phyloP scores from a whole-genome alignment of 2,329 filamentous ascomycete genomes.

The Aspergillus versicolor region DNA sequence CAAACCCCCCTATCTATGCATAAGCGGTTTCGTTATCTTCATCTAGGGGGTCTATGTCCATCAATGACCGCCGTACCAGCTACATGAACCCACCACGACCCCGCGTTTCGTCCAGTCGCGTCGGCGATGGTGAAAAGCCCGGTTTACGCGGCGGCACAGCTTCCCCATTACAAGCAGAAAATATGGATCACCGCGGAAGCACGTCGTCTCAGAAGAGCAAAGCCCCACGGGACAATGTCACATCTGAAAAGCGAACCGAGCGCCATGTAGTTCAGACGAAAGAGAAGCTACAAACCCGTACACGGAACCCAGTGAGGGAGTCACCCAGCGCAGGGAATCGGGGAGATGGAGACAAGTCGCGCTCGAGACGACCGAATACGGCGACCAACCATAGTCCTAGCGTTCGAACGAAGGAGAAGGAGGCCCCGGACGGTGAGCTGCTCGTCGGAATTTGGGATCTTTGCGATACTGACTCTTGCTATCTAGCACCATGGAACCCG shows the following conservation, averaged over 20 bases:
- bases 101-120: slow-evolving; percentile 43
- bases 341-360: slow-evolving; percentile 35
- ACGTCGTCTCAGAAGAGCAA: slow-evolving; percentile 32
- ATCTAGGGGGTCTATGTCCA: slow-evolving; percentile 35
- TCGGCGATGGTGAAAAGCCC: slow-evolving; percentile 32
- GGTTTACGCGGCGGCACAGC: slow-evolving; percentile 25
- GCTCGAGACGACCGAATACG: slow-evolving; percentile 27
- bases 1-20: slow-evolving; percentile 16
- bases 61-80: slow-evolving; percentile 41
- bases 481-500: slow-evolving; percentile 67
- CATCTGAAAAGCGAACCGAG: slow-evolving; percentile 42
- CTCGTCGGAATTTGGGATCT: neutral
- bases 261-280: slow-evolving; percentile 57
- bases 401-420: slow-evolving; percentile 34
- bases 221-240: slow-evolving; percentile 35
- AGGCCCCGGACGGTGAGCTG: slow-evolving; percentile 30
- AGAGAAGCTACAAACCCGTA: slow-evolving; percentile 61
- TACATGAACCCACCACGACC: slow-evolving; percentile 40
- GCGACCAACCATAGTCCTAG: slow-evolving; percentile 26
- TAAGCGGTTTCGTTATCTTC: slow-evolving; percentile 21
- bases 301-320: slow-evolving; percentile 57
- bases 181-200: slow-evolving; percentile 34
- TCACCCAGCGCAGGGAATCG: slow-evolving; percentile 30
- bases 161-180: slow-evolving; percentile 31
- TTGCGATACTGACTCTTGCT: slow-evolving; percentile 18